Percentiles rank a stretch among this genome's conserved stretches.
Evolutionary conservation across 148 eudicot genomes (phyloP).

Genomic region (Rheum nobile): DNA sequence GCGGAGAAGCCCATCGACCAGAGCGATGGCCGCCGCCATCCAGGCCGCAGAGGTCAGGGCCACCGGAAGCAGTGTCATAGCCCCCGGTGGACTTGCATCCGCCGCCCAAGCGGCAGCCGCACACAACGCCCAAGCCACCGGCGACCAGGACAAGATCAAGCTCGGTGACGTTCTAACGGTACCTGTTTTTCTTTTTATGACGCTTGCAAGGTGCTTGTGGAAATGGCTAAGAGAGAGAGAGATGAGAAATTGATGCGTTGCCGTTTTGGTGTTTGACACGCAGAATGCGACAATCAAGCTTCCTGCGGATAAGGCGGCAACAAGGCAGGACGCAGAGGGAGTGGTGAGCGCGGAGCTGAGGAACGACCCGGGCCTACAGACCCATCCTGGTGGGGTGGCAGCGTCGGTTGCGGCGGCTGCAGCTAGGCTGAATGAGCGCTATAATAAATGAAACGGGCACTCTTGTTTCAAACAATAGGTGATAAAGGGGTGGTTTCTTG

Average conservation of each 20-base stretch:
- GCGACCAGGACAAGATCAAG: conserved; percentile 48
- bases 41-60: conserved; percentile 86
- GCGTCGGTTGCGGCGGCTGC: conserved; percentile 71
- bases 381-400: conserved; percentile 72
- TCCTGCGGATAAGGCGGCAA: conserved; percentile 62
- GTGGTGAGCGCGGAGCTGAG: conserved; percentile 79
- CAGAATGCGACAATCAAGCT: conserved; percentile 55
- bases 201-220: neutral
- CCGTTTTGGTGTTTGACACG: too few species aligned
- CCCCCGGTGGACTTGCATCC: conserved; percentile 75
- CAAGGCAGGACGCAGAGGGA: conserved; percentile 72
- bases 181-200: neutral
- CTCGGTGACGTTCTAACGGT: conserved; percentile 54
- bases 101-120: conserved; percentile 85
- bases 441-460: too few species aligned
- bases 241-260: too few species aligned
- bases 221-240: neutral
- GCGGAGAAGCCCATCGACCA: conserved; percentile 46
- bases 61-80: conserved; percentile 60
- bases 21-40: conserved; percentile 76
- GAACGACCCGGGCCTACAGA: conserved; percentile 60
- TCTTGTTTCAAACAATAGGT: too few species aligned
- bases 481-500: neutral
- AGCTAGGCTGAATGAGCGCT: conserved; percentile 20
- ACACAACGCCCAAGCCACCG: conserved; percentile 36